Evolutionary conservation across 257 asterid genomes (phyloP), one percentile per base, ranked within the genome.

Genomic region (Echium plantagineum): DNA sequence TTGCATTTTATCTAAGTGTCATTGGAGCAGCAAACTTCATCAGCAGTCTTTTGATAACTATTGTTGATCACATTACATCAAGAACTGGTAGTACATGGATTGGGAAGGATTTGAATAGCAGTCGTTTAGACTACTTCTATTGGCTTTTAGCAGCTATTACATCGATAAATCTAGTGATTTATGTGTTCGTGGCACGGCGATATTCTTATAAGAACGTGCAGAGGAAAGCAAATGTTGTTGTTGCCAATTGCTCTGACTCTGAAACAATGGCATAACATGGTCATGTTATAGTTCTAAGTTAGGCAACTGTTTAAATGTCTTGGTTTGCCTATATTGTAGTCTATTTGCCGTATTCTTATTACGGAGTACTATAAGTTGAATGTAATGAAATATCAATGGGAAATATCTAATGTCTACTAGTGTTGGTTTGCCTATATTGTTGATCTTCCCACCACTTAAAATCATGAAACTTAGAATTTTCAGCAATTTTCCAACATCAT

Each of bases 1-100:
- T 87, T 1, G 96, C 94, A 1, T 38, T 87, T n/a, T 90, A 87
- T 71, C 72, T 90, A 0, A 83, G 95, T 32, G 83, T 90, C 8
- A 69, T 90, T 12, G 98, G 94, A 7, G 85, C 81, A 0, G 85
- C 83, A 5, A 90, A 75, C 47, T 90, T 90, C 52, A 55, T 83
- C 1, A 87, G 95, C 63, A 83, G 87, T 42, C 32, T 80, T 52
- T 16, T 89, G 79, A 87, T 90, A 61, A 80, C 80, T 3, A 13
- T 80, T 6, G 94, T 90, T 21, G 97, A 90, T 70, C 78, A 55
- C 5, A 20, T 73, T 17, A 87, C 86, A 4, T 57, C 69, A 59
- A 79, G 56, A 57, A 9, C 71, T 21, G 95, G 94, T 7, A 73
- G 64, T 69, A 83, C 90, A 30, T 87, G 75, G 81, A 56, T 76